phyloP scores from a whole-genome alignment of 345 rosid species.

The Dovyalis caffra region DNA sequence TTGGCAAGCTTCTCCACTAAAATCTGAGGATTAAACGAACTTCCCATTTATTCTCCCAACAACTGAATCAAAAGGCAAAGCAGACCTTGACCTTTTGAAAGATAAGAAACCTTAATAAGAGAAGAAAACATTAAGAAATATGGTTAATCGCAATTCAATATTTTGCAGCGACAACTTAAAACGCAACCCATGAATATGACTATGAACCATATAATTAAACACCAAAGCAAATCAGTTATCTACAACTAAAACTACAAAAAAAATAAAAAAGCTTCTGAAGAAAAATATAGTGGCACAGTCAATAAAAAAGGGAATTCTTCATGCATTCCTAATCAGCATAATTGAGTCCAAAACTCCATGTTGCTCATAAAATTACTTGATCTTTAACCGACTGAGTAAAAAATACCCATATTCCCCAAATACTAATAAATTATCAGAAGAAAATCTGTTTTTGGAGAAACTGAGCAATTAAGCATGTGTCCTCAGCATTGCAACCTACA shows the following conservation, averaged over 20 bases:
- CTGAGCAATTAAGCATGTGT: too few relatives aligned
- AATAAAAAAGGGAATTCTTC: too few relatives aligned
- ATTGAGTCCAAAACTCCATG: too few relatives aligned
- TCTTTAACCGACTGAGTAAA: too few relatives aligned
- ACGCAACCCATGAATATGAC: neutral
- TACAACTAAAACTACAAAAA: neutral
- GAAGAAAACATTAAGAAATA: slow-evolving; percentile 9
- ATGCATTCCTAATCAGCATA: too few relatives aligned
- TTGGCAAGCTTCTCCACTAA: slow-evolving; percentile 86
- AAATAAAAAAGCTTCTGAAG: too few relatives aligned
- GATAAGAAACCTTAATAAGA: slow-evolving; percentile 27
- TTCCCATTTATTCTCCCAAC: slow-evolving; percentile 56
- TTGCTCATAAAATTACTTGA: neutral
- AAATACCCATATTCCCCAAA: too few relatives aligned
- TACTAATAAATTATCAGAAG: too few relatives aligned
- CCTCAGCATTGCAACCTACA: too few relatives aligned
- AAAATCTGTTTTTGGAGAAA: too few relatives aligned
- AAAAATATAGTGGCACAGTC: too few relatives aligned
- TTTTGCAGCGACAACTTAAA: neutral
- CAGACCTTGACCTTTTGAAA: slow-evolving; percentile 16
- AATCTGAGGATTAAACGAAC: slow-evolving; percentile 88
- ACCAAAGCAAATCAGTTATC: neutral
- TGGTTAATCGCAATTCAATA: neutral
- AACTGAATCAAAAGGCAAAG: slow-evolving; percentile 9
- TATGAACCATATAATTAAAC: neutral